Percentiles rank a stretch among this genome's conserved stretches.
phyloP scores from a whole-genome alignment of 2,329 filamentous ascomycete species.

The Graphilbum ipis-grandicollis region DNA sequence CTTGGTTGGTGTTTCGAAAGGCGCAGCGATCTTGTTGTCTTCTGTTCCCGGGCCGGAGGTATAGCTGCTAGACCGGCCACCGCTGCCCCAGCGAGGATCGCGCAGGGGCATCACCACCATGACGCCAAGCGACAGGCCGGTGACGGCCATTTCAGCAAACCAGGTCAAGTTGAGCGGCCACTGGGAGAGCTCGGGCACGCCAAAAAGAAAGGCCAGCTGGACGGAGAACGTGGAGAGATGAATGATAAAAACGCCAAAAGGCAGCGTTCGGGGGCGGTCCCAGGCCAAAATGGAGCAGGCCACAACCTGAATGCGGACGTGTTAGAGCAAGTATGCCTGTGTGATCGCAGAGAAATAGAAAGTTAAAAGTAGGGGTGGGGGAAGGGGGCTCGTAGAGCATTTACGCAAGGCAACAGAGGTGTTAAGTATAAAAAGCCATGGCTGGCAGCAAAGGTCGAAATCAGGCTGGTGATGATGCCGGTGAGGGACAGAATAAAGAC shows the following conservation, averaged over 20 bases:
- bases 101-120: conserved; percentile 56
- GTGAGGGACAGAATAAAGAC: conserved; percentile 20
- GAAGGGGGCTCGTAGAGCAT: conserved; percentile 8
- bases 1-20: conserved; percentile 33
- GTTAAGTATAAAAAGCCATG: conserved; percentile 14
- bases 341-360: too few species aligned
- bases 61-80: conserved; percentile 14
- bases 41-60: background rate
- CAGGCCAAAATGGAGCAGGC: conserved; percentile 11
- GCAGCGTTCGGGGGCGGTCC: conserved; percentile 15
- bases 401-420: conserved; percentile 19
- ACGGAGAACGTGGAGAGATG: conserved; percentile 16
- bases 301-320: conserved; percentile 2
- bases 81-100: conserved; percentile 32
- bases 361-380: too few species aligned
- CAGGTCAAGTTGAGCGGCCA: conserved; percentile 10
- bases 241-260: conserved; percentile 13
- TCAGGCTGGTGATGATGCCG: conserved; percentile 14
- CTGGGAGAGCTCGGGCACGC: conserved; percentile 15
- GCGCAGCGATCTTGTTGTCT: conserved; percentile 31
- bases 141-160: conserved; percentile 18
- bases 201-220: conserved; percentile 14
- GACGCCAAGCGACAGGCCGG: conserved; percentile 28
- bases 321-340: too few species aligned
- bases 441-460: conserved; percentile 6